phyloP scores from a whole-genome alignment of 23 red algal species.

The Gracilaria vermiculophylla region DNA sequence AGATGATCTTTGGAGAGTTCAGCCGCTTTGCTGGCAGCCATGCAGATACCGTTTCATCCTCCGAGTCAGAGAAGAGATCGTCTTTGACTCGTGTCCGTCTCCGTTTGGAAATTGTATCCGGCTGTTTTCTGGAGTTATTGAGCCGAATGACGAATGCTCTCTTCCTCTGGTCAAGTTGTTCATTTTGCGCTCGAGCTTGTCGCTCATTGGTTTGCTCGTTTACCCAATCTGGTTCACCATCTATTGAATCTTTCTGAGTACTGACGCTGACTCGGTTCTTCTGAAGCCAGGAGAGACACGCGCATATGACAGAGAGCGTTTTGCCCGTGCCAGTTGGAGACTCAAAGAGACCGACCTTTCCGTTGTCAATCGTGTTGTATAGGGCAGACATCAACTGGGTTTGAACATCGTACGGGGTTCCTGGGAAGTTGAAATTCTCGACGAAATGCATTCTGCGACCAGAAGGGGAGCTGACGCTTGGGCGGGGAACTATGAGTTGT shows the following conservation, averaged over 20 bases:
- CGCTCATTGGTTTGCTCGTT: slow-evolving; percentile 17
- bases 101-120: neutral
- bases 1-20: slow-evolving; percentile 59
- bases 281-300: slow-evolving; percentile 82
- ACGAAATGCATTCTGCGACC: neutral
- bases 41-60: neutral
- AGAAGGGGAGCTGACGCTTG: neutral
- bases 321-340: slow-evolving; percentile 98
- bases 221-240: slow-evolving; percentile 82
- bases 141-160: neutral
- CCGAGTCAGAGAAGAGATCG: slow-evolving; percentile 9
- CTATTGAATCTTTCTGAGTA: neutral
- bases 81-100: neutral
- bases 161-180: slow-evolving; percentile 15
- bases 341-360: slow-evolving; percentile 87
- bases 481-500: neutral
- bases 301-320: slow-evolving; percentile 90
- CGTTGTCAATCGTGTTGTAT: slow-evolving; percentile 52
- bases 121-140: neutral
- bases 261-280: neutral
- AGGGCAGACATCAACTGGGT: slow-evolving; percentile 74
- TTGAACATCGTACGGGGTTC: slow-evolving; percentile 72
- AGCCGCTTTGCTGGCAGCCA: neutral
- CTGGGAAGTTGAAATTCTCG: slow-evolving; percentile 53
- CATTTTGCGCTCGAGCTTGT: slow-evolving; percentile 6